These are phyloP conservation scores for Pichia paraexigua DNA, from an alignment of 805 yeast species.

Conservation along the genomic window DNA sequence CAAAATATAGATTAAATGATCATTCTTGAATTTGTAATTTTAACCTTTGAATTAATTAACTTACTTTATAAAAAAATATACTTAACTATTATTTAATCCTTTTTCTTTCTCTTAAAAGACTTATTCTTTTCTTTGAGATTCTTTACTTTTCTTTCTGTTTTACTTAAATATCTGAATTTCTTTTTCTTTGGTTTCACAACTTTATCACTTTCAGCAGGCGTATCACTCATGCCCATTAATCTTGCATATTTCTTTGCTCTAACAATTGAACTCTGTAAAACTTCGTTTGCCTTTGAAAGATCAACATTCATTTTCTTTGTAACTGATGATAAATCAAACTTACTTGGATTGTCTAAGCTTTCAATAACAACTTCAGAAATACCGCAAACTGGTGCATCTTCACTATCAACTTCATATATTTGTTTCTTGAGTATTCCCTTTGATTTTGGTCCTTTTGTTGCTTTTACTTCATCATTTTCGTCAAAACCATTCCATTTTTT, in stretches of 20 bases:
- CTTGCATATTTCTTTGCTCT: constrained; percentile 82
- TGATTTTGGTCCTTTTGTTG: constrained; percentile 14
- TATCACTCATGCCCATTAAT: constrained; percentile 46
- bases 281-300: constrained; percentile 55
- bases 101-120: constrained; percentile 18
- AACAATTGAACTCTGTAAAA: constrained; percentile 64
- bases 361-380: constrained; percentile 50
- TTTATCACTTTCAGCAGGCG: constrained; percentile 22
- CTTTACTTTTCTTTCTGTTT: constrained; percentile 61
- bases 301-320: constrained; percentile 69
- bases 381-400: constrained; percentile 34
- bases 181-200: constrained; percentile 42
- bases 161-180: constrained; percentile 84
- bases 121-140: constrained; percentile 35
- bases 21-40: background rate
- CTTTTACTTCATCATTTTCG: constrained; percentile 13
- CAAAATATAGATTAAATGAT: constrained; percentile 11
- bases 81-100: constrained; percentile 13
- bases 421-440: constrained; percentile 40
- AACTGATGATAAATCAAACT: constrained; percentile 26
- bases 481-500: constrained; percentile 38
- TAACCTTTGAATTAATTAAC: constrained; percentile 1
- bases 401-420: constrained; percentile 31
- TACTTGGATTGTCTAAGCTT: constrained; percentile 40
- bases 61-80: background rate